Evolutionary conservation across 2,329 filamentous ascomycete species (phyloP).

Genomic region (Phyllosticta paracitricarpa): DNA sequence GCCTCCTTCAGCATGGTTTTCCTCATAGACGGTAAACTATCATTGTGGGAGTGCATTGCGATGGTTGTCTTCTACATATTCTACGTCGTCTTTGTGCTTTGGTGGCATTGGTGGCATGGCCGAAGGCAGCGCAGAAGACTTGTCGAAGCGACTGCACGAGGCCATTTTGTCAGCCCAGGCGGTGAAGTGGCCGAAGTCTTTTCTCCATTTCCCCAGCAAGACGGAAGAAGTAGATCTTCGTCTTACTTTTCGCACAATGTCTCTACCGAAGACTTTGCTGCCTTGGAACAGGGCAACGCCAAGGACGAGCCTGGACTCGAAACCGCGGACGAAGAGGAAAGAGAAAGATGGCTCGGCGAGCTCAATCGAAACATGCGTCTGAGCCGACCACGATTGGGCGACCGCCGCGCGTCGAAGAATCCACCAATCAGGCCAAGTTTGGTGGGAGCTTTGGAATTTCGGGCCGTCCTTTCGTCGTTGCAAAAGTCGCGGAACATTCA

Average conservation of each 20-base stretch:
- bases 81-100: conserved; percentile 80
- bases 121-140: conserved; percentile 51
- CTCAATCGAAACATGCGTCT: conserved; percentile 90
- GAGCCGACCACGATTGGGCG: conserved; percentile 51
- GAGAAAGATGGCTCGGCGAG: conserved; percentile 60
- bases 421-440: conserved; percentile 79
- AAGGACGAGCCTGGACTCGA: conserved; percentile 51
- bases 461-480: conserved; percentile 78
- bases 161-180: conserved; percentile 57
- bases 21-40: conserved; percentile 70
- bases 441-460: conserved; percentile 86
- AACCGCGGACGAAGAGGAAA: conserved; percentile 54
- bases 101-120: conserved; percentile 80
- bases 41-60: conserved; percentile 75
- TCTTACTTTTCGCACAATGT: conserved; percentile 15
- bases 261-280: conserved; percentile 55
- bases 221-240: conserved; percentile 26
- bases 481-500: conserved; percentile 71
- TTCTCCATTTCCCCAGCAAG: conserved; percentile 44
- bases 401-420: conserved; percentile 63
- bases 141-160: conserved; percentile 61
- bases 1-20: conserved; percentile 82
- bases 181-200: conserved; percentile 50
- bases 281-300: conserved; percentile 49
- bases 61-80: conserved; percentile 91